Evolutionary conservation across 495 filamentous ascomycete genomes (phyloP).

Genomic region (Astrothelium subdiscretum): DNA sequence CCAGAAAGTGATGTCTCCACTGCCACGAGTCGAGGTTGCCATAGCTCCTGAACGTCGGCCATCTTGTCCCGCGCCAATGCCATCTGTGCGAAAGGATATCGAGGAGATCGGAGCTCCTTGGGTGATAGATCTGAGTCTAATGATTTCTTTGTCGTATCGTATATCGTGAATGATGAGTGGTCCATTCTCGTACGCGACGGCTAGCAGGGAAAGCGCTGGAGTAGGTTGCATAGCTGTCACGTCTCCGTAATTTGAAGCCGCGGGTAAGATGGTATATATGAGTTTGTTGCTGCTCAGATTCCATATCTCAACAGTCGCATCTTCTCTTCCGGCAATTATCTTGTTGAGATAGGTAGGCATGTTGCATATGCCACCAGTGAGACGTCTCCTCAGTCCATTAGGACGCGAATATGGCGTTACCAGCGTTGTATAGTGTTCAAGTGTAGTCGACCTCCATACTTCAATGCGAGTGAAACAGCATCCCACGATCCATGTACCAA

Average conservation of each 20-base stretch:
- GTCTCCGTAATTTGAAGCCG: constrained; percentile 49
- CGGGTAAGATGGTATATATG: constrained; percentile 70
- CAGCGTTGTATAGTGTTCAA: constrained; percentile 83
- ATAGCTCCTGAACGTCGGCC: constrained; percentile 70
- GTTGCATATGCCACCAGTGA: constrained; percentile 62
- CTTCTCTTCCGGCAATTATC: constrained; percentile 70
- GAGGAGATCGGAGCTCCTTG: constrained; percentile 50
- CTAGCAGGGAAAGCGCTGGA: constrained; percentile 73
- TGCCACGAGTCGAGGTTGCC: constrained; percentile 61
- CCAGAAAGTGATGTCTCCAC: constrained; percentile 89
- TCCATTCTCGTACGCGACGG: constrained; percentile 73
- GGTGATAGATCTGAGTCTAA: constrained; percentile 52
- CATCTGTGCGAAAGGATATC: constrained; percentile 85
- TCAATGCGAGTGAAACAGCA: constrained; percentile 64
- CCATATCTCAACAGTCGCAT: constrained; percentile 94
- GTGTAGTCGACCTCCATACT: constrained; percentile 74
- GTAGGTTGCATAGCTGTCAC: constrained; percentile 77
- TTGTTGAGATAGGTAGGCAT: constrained; percentile 96
- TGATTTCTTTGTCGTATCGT: constrained; percentile 54
- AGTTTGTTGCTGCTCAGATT: constrained; percentile 85
- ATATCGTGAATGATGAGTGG: constrained; percentile 70
- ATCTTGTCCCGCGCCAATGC: constrained; percentile 79
- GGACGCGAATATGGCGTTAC: constrained; percentile 24
- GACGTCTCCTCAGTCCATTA: constrained; percentile 32
- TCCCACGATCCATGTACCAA: constrained; percentile 86